Evolutionary conservation across 768 basidiomycete genomes (phyloP), one percentile per base, ranked within the genome.

Genomic region (Trametes cubensis): DNA sequence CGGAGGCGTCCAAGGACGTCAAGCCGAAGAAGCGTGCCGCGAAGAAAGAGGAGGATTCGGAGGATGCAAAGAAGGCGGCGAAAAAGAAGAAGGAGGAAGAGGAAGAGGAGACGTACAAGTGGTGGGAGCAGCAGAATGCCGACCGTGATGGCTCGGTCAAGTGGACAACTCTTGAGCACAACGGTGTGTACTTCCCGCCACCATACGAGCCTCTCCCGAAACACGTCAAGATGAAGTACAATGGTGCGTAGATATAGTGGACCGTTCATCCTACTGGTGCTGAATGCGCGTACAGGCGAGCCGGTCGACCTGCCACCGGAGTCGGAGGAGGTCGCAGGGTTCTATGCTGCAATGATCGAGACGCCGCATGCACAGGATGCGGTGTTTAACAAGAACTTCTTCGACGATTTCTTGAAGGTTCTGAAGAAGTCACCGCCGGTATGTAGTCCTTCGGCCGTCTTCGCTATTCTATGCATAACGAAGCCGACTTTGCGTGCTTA

Each of bases 161-260:
- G 75, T 99, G 97, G 97, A 84, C 85, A 63, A 97, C 94, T n/a
- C 83, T 99, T 54, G 89, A 94, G 70, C 97, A 99, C 76, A 86
- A 84, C 66, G 97, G 95, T 52, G 95, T 99, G 41, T 83, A 95
- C 65, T 99, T 99, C 77, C 97, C 97, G 63, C 94, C 94, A 51
- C 89, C 95, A 3, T 99, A 99, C 73, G 88, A 93, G 69, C 83
- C 90, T 8, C 78, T 97, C 56, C 94, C 97, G 1, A 75, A 80
- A 8, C 70, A 85, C 70, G 85, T 97, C 73, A 96, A 92, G 81
- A 93, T 99, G 94, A 89, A 87, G 71, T 99, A 99, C 73, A 85
- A 95, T 66, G 95, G 96, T 94, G 72, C 58, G 83, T 74, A 44
- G 17, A 1, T 1, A 18, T 50, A 28, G 1, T 13, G 3, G 4